Percentiles rank a stretch among this genome's conserved stretches.
Conservation (phyloP, 2,329 filamentous ascomycete species). For the Fusarium incarnatum region DNA sequence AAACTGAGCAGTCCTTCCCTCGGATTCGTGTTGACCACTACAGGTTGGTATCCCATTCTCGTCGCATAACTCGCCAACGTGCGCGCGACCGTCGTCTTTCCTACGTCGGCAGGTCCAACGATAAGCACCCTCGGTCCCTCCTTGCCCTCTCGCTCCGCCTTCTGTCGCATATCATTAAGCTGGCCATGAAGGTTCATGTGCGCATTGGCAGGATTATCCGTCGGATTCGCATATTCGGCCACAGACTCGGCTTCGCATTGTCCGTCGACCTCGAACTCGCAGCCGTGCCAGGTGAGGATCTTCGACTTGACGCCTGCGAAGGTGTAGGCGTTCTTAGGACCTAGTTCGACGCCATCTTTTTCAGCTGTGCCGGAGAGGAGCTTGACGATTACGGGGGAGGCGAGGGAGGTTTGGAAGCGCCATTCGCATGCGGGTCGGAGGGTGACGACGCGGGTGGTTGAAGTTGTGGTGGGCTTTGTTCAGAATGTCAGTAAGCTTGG, state of each 20-base stretch:
- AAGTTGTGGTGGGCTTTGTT: slow-evolving; percentile 51
- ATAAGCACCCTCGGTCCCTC: slow-evolving; percentile 86
- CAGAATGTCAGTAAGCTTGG: slow-evolving; percentile 24
- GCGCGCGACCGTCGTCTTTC: slow-evolving; percentile 85
- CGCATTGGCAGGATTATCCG: slow-evolving; percentile 83
- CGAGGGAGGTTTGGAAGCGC: slow-evolving; percentile 77
- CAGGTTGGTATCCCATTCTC: slow-evolving; percentile 77
- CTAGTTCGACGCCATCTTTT: slow-evolving; percentile 94
- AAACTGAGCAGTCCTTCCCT: slow-evolving; percentile 81
- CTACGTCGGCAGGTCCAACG: slow-evolving; percentile 79
- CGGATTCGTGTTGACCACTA: slow-evolving; percentile 87
- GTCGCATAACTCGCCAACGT: slow-evolving; percentile 84
- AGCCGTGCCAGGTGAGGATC: slow-evolving; percentile 93
- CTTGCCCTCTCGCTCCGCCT: slow-evolving; percentile 60
- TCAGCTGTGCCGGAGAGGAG: slow-evolving; percentile 87
- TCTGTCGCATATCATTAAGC: slow-evolving; percentile 77
- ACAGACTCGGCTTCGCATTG: slow-evolving; percentile 64
- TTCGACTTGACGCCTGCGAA: slow-evolving; percentile 87
- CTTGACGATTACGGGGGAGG: slow-evolving; percentile 62
- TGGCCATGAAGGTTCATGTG: slow-evolving; percentile 91
- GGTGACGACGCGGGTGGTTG: slow-evolving; percentile 59
- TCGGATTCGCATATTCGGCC: slow-evolving; percentile 73
- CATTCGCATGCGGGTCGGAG: slow-evolving; percentile 78
- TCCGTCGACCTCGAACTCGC: slow-evolving; percentile 81
- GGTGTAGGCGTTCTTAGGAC: slow-evolving; percentile 80